phyloP scores from a whole-genome alignment of 371 early-diverging fungal species.

The Mortierella sp. region DNA sequence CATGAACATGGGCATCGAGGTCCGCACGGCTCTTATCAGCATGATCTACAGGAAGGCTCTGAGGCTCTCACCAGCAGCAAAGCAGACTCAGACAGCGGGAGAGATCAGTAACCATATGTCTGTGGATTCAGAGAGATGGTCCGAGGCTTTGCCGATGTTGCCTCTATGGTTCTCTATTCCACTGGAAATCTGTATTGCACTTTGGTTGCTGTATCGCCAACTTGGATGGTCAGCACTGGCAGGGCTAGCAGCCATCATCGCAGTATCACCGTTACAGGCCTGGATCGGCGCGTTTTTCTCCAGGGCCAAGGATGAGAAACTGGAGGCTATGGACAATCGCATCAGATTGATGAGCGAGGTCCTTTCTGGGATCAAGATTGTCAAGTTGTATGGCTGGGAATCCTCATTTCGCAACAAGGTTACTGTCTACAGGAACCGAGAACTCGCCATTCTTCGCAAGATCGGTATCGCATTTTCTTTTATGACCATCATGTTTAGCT shows the following conservation, averaged over 20 bases:
- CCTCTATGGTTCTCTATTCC: slow-evolving; percentile 32
- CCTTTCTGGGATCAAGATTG: slow-evolving; percentile 63
- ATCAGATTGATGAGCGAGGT: slow-evolving; percentile 53
- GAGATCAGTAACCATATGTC: slow-evolving; percentile 42
- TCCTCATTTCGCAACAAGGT: slow-evolving; percentile 27
- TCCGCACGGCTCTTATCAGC: slow-evolving; percentile 62
- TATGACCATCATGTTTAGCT: slow-evolving; percentile 46
- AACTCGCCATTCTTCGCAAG: slow-evolving; percentile 76
- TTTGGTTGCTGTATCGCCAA: slow-evolving; percentile 44
- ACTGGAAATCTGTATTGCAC: slow-evolving; percentile 33
- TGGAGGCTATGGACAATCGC: slow-evolving; percentile 57
- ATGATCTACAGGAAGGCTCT: slow-evolving; percentile 66
- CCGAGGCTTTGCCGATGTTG: slow-evolving; percentile 9
- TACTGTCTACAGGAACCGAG: slow-evolving; percentile 24
- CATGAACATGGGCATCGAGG: slow-evolving; percentile 55
- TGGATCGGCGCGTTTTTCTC: slow-evolving; percentile 53
- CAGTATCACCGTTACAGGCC: slow-evolving; percentile 22
- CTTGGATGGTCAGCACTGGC: slow-evolving; percentile 37
- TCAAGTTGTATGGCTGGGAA: slow-evolving; percentile 60
- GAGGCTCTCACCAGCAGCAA: slow-evolving; percentile 24
- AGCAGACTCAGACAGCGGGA: slow-evolving; percentile 29
- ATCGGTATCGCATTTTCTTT: slow-evolving; percentile 57
- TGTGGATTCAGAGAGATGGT: slow-evolving; percentile 39
- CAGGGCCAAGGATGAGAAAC: slow-evolving; percentile 60
- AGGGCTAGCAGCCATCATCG: slow-evolving; percentile 28